Percentiles rank a stretch among this genome's conserved stretches.
These are phyloP conservation scores for Lolium multiflorum DNA, from an alignment of 176 grass and related monocot species.

Conservation along the genomic window DNA sequence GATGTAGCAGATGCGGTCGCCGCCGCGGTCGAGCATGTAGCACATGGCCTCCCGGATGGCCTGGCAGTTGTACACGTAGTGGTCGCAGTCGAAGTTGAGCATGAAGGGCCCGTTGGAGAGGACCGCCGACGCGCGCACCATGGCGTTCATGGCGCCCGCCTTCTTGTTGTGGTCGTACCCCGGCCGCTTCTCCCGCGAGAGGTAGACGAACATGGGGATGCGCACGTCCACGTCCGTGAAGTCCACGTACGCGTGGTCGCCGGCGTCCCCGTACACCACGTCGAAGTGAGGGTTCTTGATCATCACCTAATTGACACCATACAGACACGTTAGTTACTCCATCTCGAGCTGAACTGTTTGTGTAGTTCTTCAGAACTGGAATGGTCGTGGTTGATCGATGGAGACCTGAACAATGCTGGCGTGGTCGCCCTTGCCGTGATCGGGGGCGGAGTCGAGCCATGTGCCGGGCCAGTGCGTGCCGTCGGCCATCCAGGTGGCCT, in stretches of 20 bases:
- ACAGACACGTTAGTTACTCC: too few species aligned
- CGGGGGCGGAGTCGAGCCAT: conserved; percentile 62
- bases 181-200: conserved; percentile 85
- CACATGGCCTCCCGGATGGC: conserved; percentile 89
- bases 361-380: too few species aligned
- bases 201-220: conserved; percentile 84
- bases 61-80: conserved; percentile 88
- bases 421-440: conserved; percentile 91
- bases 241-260: conserved; percentile 69
- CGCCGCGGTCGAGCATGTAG: conserved; percentile 96
- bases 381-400: neutral
- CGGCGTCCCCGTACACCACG: conserved; percentile 46
- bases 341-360: too few species aligned
- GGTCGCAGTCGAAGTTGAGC: conserved; percentile 98
- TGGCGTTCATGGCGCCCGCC: conserved; percentile 93
- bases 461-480: conserved; percentile 81
- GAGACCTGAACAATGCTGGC: conserved; percentile 74
- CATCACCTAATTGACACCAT: conserved; percentile 71
- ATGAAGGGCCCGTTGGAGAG: conserved; percentile 94
- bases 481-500: conserved; percentile 90
- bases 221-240: conserved; percentile 75
- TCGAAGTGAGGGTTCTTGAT: conserved; percentile 72
- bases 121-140: conserved; percentile 85
- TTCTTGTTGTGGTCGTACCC: conserved; percentile 97
- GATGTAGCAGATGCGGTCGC: conserved; percentile 85